Conservation (phyloP, 2,329 filamentous ascomycete species). For the Biscogniauxia mediterranea region DNA sequence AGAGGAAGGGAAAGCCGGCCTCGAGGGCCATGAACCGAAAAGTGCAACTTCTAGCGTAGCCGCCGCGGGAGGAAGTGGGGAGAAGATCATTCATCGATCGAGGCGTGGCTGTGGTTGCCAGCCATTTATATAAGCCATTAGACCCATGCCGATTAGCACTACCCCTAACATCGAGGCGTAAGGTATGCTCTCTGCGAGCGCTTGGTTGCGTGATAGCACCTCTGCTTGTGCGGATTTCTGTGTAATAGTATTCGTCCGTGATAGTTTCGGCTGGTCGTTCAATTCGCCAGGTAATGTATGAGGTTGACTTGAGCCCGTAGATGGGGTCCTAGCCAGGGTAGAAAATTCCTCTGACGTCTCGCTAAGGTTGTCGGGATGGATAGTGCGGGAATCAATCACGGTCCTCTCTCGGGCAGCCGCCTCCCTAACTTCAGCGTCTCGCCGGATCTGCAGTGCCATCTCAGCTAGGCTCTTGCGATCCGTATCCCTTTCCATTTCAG, state of each 20-base stretch:
- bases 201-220: constrained; percentile 42
- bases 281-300: constrained; percentile 32
- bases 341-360: constrained; percentile 18
- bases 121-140: constrained; percentile 85
- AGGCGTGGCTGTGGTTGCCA: constrained; percentile 59
- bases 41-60: neutral
- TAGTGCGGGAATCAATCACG: constrained; percentile 33
- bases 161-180: constrained; percentile 83
- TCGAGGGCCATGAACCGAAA: neutral
- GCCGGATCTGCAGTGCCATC: constrained; percentile 81
- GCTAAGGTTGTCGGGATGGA: constrained; percentile 20
- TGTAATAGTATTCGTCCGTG: constrained; percentile 50
- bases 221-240: constrained; percentile 41
- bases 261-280: constrained; percentile 43
- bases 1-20: neutral
- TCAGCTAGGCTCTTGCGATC: constrained; percentile 76
- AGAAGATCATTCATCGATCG: constrained; percentile 18
- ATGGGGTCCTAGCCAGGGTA: constrained; percentile 16
- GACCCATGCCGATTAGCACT: constrained; percentile 74
- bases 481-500: constrained; percentile 73
- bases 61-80: no score
- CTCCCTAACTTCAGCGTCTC: constrained; percentile 58
- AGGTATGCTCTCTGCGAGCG: constrained; percentile 59
- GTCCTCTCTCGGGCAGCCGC: constrained; percentile 42
- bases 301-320: constrained; percentile 25